Evolutionary conservation across 306 rosid genomes (phyloP).

Genomic region (Malus orientalis): DNA sequence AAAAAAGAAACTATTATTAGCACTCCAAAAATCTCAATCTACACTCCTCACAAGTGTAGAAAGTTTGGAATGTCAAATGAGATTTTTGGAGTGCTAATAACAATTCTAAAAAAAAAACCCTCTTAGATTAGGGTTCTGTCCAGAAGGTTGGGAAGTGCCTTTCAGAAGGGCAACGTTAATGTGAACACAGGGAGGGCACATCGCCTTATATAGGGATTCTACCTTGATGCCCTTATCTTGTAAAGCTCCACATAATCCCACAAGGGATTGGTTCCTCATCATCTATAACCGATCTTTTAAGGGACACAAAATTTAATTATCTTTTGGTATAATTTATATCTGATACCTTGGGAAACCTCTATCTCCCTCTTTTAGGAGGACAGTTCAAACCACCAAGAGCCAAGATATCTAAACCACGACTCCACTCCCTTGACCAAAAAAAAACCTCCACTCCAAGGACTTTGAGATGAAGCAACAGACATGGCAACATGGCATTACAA

Average conservation of each 20-base stretch:
- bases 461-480: slow-evolving; percentile 15
- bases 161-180: neutral
- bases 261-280: neutral
- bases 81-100: too few species aligned
- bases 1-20: neutral
- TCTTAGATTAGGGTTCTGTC: neutral
- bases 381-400: neutral
- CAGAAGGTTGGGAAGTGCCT: neutral
- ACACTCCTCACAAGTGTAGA: too few species aligned
- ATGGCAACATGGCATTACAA: slow-evolving; percentile 5
- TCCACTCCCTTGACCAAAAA: neutral
- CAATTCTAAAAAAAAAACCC: neutral
- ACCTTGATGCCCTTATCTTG: slow-evolving; percentile 1
- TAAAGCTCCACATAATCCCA: slow-evolving; percentile 2
- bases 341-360: neutral
- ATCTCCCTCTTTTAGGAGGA: neutral
- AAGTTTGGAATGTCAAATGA: too few species aligned
- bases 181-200: neutral
- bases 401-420: neutral
- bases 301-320: neutral
- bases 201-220: neutral
- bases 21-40: too few species aligned
- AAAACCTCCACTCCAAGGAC: neutral
- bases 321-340: neutral
- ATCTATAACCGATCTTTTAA: neutral